Evolutionary conservation across 331 rosid genomes (phyloP).

Genomic region (Acacia concinna): DNA sequence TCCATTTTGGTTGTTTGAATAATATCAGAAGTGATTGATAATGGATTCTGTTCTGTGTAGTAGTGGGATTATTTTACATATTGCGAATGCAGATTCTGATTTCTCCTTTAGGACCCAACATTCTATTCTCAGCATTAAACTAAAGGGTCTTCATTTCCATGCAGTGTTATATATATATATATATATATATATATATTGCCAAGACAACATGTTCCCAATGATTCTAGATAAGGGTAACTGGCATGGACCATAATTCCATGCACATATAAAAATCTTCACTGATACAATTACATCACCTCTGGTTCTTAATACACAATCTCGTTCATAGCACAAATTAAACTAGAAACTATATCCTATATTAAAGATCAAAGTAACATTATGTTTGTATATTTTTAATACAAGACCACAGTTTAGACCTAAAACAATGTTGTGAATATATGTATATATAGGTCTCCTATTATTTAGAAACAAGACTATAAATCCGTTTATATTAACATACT

Average conservation of each 20-base stretch:
- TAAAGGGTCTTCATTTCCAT: constrained; percentile 22
- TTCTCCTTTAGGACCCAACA: constrained; percentile 42
- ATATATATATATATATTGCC: constrained; percentile 1
- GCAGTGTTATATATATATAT: constrained; percentile 28
- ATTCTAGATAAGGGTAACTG: constrained; percentile 35
- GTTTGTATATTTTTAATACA: too few species aligned
- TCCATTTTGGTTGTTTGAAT: constrained; percentile 30
- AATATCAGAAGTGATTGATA: constrained; percentile 29
- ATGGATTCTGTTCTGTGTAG: constrained; percentile 19
- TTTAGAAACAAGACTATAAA: too few species aligned
- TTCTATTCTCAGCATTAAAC: constrained; percentile 36
- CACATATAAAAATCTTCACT: not conserved
- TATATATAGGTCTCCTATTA: too few species aligned
- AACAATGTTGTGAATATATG: too few species aligned
- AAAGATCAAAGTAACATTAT: fast-evolving
- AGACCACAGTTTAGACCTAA: too few species aligned
- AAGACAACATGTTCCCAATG: constrained; percentile 37
- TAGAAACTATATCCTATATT: too few species aligned
- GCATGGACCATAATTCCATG: constrained; percentile 20
- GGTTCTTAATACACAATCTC: too few species aligned
- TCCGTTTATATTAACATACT: too few species aligned
- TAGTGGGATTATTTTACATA: constrained; percentile 12
- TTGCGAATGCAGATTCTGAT: constrained; percentile 29
- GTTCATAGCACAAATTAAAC: too few species aligned
- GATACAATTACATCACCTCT: fast-evolving